Conservation (phyloP, 495 filamentous ascomycete genomes). For the Trypethelium eluteriae region DNA sequence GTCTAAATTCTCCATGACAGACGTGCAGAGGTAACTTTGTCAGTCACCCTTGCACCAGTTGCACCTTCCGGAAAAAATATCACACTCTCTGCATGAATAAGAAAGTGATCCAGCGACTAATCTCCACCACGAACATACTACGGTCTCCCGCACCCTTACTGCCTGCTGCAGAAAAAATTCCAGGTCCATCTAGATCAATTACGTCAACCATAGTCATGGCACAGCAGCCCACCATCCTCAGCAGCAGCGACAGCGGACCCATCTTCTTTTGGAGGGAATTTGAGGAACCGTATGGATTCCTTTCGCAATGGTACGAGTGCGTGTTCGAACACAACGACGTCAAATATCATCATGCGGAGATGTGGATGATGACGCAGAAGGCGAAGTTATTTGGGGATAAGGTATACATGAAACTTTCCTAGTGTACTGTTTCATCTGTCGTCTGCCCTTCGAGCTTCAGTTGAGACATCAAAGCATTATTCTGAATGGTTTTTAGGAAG, state of each 20-base stretch:
- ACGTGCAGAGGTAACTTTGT: neutral
- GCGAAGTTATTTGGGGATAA: conserved; percentile 35
- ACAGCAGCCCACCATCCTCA: conserved; percentile 9
- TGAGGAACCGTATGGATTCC: conserved; percentile 30
- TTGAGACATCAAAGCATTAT: too few species aligned
- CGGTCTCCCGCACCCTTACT: neutral
- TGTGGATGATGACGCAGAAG: conserved; percentile 41
- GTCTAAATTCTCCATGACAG: neutral
- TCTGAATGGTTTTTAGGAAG: conserved; percentile 17
- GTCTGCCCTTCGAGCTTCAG: too few species aligned
- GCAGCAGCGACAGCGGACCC: conserved; percentile 15
- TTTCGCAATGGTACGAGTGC: conserved; percentile 35
- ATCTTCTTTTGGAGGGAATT: conserved; percentile 32
- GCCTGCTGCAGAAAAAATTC: neutral
- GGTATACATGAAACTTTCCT: conserved; percentile 16
- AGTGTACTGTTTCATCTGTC: neutral
- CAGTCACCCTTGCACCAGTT: neutral
- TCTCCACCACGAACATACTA: neutral
- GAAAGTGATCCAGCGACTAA: neutral
- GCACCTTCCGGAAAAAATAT: neutral
- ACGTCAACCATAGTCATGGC: conserved; percentile 13
- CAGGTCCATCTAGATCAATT: neutral
- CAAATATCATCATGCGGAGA: conserved; percentile 34
- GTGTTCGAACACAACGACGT: conserved; percentile 29
- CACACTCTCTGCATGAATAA: neutral